phyloP scores from a whole-genome alignment of 345 rosid species.

The Eucalyptus erythrocorys region DNA sequence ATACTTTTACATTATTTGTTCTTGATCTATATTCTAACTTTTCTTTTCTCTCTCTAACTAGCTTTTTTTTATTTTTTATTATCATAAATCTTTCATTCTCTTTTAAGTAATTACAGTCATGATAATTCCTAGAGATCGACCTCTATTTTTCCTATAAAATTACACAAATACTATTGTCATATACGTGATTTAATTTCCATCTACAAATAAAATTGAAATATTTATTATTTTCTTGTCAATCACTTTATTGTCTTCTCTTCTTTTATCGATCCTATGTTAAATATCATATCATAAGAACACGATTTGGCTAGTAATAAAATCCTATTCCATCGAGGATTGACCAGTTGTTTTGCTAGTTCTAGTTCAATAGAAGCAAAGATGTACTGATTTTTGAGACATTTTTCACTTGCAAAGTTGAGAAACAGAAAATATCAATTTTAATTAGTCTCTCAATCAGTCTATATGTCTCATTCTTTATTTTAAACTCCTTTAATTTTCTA shows the following conservation, averaged over 20 bases:
- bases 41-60: background rate
- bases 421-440: background rate
- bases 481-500: background rate
- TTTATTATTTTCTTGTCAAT: background rate
- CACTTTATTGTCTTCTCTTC: background rate
- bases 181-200: background rate
- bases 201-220: background rate
- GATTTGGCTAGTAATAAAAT: background rate
- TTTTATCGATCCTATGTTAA: background rate
- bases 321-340: background rate
- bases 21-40: background rate
- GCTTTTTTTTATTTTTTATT: background rate
- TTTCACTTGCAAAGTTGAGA: background rate
- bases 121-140: background rate
- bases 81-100: background rate
- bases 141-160: background rate
- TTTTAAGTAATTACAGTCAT: background rate
- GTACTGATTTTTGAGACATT: background rate
- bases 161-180: background rate
- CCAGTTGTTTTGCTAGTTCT: background rate
- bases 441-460: background rate
- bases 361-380: background rate
- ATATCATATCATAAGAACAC: background rate
- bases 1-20: background rate
- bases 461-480: background rate